A percentile compares a stretch with the other conserved stretches of the same genome.
Conservation (phyloP, 2,329 filamentous ascomycete genomes). For the Scedosporium dehoogii region DNA sequence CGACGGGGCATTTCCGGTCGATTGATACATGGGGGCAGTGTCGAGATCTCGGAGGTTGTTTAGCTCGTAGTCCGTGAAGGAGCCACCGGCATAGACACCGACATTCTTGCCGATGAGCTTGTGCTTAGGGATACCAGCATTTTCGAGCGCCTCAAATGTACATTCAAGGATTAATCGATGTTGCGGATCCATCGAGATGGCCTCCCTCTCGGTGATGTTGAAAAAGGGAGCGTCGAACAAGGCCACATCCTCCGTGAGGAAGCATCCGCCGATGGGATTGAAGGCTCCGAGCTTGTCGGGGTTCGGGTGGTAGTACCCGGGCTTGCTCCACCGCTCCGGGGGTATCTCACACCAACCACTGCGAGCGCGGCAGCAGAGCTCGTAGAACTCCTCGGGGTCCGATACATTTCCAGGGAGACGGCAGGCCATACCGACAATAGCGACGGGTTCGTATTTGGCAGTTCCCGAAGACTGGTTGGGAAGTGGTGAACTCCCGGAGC, state of each 20-base stretch:
- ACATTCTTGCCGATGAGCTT: conserved; percentile 12
- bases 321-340: conserved; percentile 34
- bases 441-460: conserved; percentile 22
- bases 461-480: background rate
- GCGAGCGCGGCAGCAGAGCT: conserved; percentile 21
- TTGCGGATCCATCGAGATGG: conserved; percentile 18
- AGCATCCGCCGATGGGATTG: conserved; percentile 14
- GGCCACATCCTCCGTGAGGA: conserved; percentile 16
- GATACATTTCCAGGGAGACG: conserved; percentile 33
- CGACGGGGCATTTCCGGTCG: conserved; percentile 41
- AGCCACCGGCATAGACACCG: conserved; percentile 18
- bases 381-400: conserved; percentile 33
- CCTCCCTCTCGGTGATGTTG: conserved; percentile 13
- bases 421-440: conserved; percentile 37
- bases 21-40: conserved; percentile 23
- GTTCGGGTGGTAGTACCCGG: conserved; percentile 24
- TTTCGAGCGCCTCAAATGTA: conserved; percentile 18
- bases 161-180: conserved; percentile 17
- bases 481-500: background rate
- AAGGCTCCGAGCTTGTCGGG: conserved; percentile 4
- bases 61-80: conserved; percentile 15
- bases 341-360: conserved; percentile 27
- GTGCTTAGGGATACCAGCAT: conserved; percentile 22
- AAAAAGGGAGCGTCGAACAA: conserved; percentile 18
- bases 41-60: conserved; percentile 17